Percentiles rank a stretch among this genome's conserved stretches.
phyloP scores from a whole-genome alignment of 345 rosid species.

The Theobroma cacao region DNA sequence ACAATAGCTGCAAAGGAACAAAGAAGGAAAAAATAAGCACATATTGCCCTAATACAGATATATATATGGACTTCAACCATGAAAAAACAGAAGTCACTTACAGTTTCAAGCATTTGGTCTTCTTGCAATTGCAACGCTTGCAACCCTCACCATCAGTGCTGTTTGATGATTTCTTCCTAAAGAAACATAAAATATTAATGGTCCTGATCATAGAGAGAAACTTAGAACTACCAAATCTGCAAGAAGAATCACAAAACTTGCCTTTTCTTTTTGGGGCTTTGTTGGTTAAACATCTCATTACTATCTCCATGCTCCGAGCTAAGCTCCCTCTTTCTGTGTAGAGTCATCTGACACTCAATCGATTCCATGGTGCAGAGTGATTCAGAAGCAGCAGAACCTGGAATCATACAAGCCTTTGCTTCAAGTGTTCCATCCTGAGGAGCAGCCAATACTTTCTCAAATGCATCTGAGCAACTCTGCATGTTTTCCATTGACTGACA shows the following conservation, averaged over 20 bases:
- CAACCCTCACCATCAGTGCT: conserved; percentile 38
- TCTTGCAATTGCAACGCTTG: conserved; percentile 64
- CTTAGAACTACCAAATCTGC: neutral
- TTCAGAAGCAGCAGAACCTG: conserved; percentile 26
- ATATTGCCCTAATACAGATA: neutral
- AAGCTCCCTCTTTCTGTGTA: conserved; percentile 31
- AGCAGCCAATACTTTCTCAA: conserved; percentile 22
- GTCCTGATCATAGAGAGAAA: neutral
- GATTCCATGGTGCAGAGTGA: conserved; percentile 24
- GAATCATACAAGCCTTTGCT: conserved; percentile 19
- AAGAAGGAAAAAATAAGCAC: neutral
- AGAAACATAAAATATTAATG: neutral
- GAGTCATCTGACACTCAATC: conserved; percentile 25
- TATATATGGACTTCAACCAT: neutral
- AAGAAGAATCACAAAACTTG: conserved; percentile 17
- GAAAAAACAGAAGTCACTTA: conserved; percentile 31
- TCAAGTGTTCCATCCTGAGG: conserved; percentile 24
- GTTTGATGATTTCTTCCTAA: conserved; percentile 43
- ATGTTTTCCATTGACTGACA: conserved; percentile 8
- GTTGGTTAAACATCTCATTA: conserved; percentile 34
- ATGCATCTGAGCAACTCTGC: conserved; percentile 12
- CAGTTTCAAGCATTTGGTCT: conserved; percentile 61
- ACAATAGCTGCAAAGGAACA: conserved; percentile 47
- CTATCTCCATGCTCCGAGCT: conserved; percentile 30
- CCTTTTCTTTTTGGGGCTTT: conserved; percentile 49